Conservation (phyloP, 768 basidiomycete genomes). For the Kwoniella botswanensis region DNA sequence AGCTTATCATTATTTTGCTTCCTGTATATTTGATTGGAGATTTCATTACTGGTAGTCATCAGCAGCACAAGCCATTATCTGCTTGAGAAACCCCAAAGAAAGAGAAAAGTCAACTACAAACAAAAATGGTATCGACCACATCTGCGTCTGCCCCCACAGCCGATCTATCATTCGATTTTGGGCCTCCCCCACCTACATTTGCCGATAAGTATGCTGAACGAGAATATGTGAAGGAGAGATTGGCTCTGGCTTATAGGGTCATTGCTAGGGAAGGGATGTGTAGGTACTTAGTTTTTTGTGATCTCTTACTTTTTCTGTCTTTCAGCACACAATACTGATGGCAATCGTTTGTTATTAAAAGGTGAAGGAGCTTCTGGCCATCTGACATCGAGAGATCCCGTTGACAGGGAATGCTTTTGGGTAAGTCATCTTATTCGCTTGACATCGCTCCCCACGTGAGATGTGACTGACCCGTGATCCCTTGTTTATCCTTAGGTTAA, state of each 20-base stretch:
- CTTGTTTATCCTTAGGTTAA: slow-evolving; percentile 25
- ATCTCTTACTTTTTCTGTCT: no score
- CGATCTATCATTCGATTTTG: slow-evolving; percentile 23
- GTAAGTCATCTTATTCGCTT: slow-evolving; percentile 6
- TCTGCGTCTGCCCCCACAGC: neutral
- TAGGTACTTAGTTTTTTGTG: neutral
- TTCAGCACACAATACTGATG: neutral
- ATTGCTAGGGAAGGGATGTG: slow-evolving; percentile 29
- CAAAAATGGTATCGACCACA: neutral
- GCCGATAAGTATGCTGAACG: slow-evolving; percentile 26
- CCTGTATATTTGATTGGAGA: no score
- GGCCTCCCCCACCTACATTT: slow-evolving; percentile 23
- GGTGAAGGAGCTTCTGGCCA: slow-evolving; percentile 43
- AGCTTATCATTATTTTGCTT: no score
- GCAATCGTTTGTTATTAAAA: neutral
- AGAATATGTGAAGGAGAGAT: slow-evolving; percentile 29
- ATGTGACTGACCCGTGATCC: neutral
- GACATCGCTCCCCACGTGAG: neutral
- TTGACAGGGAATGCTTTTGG: slow-evolving; percentile 40
- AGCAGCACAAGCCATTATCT: no score
- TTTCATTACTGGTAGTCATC: no score
- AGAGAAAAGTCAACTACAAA: neutral
- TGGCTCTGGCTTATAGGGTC: slow-evolving; percentile 29
- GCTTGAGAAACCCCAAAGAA: neutral
- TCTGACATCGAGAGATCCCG: slow-evolving; percentile 37